Percentiles rank a stretch among this genome's conserved stretches.
Evolutionary conservation across 108 stramenopile species (phyloP).

Genomic region (Chaetoceros tenuissimus): DNA sequence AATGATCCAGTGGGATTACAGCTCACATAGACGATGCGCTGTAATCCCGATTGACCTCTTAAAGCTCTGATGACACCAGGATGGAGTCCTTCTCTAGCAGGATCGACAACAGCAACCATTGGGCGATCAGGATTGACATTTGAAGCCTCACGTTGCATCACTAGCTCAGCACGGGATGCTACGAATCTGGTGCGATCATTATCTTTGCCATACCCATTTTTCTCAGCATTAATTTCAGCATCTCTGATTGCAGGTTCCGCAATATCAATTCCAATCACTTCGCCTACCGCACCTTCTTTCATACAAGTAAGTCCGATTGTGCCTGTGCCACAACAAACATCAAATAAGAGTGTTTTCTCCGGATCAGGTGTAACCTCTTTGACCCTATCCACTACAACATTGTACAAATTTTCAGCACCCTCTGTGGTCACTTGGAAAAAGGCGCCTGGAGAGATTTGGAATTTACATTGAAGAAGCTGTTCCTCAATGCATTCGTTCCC

Average conservation of each 20-base stretch:
- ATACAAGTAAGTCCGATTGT: conserved; percentile 83
- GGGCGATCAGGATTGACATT: conserved; percentile 17
- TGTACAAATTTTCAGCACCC: conserved; percentile 80
- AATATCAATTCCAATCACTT: conserved; percentile 84
- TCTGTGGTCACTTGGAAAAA: conserved; percentile 94
- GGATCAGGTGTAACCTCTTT: conserved; percentile 41
- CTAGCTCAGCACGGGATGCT: conserved; percentile 64
- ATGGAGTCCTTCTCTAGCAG: conserved; percentile 88
- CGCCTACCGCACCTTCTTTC: conserved; percentile 58
- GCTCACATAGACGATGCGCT: conserved; percentile 86
- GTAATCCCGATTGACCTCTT: conserved; percentile 50
- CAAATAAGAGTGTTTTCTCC: conserved; percentile 51
- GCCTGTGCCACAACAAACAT: conserved; percentile 95
- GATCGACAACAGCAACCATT: conserved; percentile 87
- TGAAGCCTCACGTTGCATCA: conserved; percentile 39
- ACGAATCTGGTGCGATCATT: conserved; percentile 39
- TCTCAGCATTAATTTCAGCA: conserved; percentile 67
- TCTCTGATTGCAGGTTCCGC: conserved; percentile 79
- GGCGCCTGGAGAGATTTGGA: conserved; percentile 86
- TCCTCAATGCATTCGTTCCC: conserved; percentile 68
- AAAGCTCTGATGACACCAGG: conserved; percentile 62
- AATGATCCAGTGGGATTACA: conserved; percentile 90
- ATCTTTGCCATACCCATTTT: conserved; percentile 33
- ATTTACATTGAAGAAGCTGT: conserved; percentile 61
- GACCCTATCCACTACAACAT: conserved; percentile 63